Conservation (phyloP, 139 green algal genomes). For the Closterium sp. region DNA sequence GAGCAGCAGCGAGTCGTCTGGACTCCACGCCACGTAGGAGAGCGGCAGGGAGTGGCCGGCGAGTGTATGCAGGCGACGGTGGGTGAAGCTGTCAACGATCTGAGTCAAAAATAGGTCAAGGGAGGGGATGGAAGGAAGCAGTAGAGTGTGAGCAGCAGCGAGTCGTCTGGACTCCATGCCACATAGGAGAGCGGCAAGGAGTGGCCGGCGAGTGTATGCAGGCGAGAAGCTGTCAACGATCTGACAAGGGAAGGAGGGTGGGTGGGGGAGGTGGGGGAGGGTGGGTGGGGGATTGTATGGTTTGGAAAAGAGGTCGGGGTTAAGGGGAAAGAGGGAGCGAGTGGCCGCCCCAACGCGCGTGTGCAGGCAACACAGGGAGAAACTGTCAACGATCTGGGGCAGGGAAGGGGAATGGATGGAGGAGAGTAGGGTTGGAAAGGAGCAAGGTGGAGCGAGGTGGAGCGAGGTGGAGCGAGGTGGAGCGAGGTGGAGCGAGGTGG, state of each 20-base stretch:
- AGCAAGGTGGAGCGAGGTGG: background rate
- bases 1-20: constrained; percentile 61
- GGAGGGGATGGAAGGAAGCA: background rate
- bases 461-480: background rate
- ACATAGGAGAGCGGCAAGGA: constrained; percentile 25
- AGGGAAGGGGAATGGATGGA: no score
- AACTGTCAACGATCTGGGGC: background rate
- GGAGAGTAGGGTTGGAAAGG: no score
- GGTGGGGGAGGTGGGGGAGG: background rate
- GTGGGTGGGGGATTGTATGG: no score
- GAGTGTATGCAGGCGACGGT: constrained; percentile 19
- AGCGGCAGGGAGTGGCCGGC: constrained; percentile 24
- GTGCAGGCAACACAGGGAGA: constrained; percentile 7
- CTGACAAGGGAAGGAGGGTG: background rate
- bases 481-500: background rate
- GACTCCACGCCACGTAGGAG: constrained; percentile 61
- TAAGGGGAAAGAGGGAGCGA: no score
- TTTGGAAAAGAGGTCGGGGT: no score
- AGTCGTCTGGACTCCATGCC: constrained; percentile 60
- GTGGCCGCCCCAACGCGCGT: constrained; percentile 6
- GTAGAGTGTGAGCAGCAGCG: background rate
- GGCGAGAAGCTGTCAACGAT: background rate
- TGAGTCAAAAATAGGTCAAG: no score
- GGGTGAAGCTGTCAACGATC: background rate
- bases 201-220: background rate